A percentile compares a stretch with the other conserved stretches of the same genome.
Evolutionary conservation across 306 rosid species (phyloP).

Genomic region (Glycine soja): DNA sequence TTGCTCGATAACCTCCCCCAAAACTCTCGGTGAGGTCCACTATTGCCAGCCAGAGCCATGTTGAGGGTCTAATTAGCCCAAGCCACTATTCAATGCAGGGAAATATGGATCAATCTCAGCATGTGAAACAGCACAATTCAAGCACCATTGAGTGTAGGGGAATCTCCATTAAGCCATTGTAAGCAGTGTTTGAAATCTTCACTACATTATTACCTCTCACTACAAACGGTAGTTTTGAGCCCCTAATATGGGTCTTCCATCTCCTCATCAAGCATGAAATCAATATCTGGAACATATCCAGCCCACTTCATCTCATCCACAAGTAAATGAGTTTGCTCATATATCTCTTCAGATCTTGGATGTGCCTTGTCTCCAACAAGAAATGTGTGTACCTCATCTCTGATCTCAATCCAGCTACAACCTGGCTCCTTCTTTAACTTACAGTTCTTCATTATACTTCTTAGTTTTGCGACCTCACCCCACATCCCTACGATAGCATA

Average conservation of each 20-base stretch:
- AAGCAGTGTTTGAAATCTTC: constrained; percentile 8
- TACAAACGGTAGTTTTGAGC: constrained; percentile 14
- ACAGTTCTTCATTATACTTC: constrained; percentile 70
- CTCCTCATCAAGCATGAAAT: constrained; percentile 56
- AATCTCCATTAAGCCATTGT: constrained; percentile 11
- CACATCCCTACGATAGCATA: constrained; percentile 83
- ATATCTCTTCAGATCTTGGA: constrained; percentile 73
- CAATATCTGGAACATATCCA: constrained; percentile 57
- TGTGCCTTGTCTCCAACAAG: constrained; percentile 89
- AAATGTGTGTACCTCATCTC: constrained; percentile 78
- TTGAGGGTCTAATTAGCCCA: constrained; percentile 18
- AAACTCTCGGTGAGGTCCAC: neutral
- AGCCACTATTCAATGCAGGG: neutral
- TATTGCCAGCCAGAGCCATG: constrained; percentile 1
- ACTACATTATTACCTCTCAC: constrained; percentile 34
- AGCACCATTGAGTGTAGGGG: neutral
- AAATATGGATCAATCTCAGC: constrained; percentile 17
- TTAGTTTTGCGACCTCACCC: constrained; percentile 72
- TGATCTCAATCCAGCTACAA: constrained; percentile 95
- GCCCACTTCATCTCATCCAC: constrained; percentile 72
- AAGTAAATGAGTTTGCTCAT: constrained; percentile 64
- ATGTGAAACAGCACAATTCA: constrained; percentile 7
- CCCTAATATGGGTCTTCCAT: constrained; percentile 49
- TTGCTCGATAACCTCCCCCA: constrained; percentile 7
- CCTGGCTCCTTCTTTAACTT: constrained; percentile 85